phyloP scores from a whole-genome alignment of 2,329 filamentous ascomycete species.

The Aspergillus awamori region DNA sequence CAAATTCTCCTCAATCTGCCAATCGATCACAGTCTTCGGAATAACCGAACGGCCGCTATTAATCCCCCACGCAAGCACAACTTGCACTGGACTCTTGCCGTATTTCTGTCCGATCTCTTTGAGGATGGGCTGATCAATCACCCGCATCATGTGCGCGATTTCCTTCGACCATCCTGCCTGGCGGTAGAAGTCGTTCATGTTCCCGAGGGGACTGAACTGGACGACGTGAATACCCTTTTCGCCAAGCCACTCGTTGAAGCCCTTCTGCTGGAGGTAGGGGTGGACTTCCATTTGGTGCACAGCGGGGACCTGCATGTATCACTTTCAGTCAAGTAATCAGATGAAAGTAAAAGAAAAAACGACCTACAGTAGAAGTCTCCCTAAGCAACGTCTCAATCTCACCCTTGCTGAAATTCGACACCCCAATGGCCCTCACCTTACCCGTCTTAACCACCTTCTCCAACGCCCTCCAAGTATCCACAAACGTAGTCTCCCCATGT shows the following conservation, averaged over 20 bases:
- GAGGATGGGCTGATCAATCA: conserved; percentile 54
- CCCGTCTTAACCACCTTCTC: conserved; percentile 29
- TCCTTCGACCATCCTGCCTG: conserved; percentile 54
- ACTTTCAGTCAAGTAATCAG: conserved; percentile 36
- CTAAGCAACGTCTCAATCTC: conserved; percentile 42
- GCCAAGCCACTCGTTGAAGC: conserved; percentile 55
- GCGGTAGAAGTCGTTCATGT: conserved; percentile 61
- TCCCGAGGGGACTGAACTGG: conserved; percentile 63
- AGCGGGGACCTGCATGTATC: conserved; percentile 48
- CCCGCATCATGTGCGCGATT: conserved; percentile 51
- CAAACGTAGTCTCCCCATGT: conserved; percentile 57
- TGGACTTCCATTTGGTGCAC: conserved; percentile 69
- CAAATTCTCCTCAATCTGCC: conserved; percentile 30
- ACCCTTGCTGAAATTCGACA: conserved; percentile 31
- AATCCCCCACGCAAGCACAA: conserved; percentile 38
- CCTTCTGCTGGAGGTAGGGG: conserved; percentile 54
- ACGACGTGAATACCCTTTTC: conserved; percentile 58
- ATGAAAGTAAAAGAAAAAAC: neutral
- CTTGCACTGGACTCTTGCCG: conserved; percentile 56
- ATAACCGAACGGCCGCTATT: conserved; percentile 27
- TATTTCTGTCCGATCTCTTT: conserved; percentile 57
- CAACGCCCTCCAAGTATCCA: conserved; percentile 36
- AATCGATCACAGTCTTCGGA: conserved; percentile 26
- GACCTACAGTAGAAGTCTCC: conserved; percentile 15
- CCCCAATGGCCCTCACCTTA: conserved; percentile 34